Base-by-base conservation (phyloP, 805 yeast genomes). In the Brettanomyces custersianus region DNA sequence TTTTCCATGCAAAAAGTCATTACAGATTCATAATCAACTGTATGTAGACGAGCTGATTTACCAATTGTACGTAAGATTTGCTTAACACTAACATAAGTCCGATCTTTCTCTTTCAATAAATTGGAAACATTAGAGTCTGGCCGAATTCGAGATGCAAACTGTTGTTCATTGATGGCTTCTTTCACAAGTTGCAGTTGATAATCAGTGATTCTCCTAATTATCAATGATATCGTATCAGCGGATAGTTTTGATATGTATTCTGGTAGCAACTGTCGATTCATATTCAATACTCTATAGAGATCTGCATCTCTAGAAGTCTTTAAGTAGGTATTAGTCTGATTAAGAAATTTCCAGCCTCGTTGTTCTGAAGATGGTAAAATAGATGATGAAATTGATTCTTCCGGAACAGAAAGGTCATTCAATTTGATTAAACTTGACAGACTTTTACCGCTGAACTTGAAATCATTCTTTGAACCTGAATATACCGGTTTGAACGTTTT, bases 1-100 rank as follows among this genome's bases (percentile, higher is more conserved):
- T 46, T 40, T 22, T 35, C 25, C 33, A 44, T 37, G 33, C 47
- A 47, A 17, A 53, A 45, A 8, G 39, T 35, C 11, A 52, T 40
- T 6, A 54, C 39, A 19, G 44, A 41, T 31, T 52, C 55, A 40
- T 51, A 57, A 33, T 55, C 60, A 4, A 35, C 28, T 6, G 44
- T 36, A 7, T 29, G 28, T 2, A 51, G 38, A 19, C 39, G 29
- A 12, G 33, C 29, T 8, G 18, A 16, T 6, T 20, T 12, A 10
- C 23, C 24, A 12, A 49, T 34, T 18, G 25, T 30, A 11, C 22
- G 30, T 7, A 44, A 22, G 8, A 43, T 36, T 8, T 26, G 15
- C 3, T 26, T 31, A 2, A 40, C 39, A 6, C 33, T 24, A 21
- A 26, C 8, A 33, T 43, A 45, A 10, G 41, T 30, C 15, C 29